phyloP scores from a whole-genome alignment of 352 stramenopile species.

The Aphanomyces cochlioides region DNA sequence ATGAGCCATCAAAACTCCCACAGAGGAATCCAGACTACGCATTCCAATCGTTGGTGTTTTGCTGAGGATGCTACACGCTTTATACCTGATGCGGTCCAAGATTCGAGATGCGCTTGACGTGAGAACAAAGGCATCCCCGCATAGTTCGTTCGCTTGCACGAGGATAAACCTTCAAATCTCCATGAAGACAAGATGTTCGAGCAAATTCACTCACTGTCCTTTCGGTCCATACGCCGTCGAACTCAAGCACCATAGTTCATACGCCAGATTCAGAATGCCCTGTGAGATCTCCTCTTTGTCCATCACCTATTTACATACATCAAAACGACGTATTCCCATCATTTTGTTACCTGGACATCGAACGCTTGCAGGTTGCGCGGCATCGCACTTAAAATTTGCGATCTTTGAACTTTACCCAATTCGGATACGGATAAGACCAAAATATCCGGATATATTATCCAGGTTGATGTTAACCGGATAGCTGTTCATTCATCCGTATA shows the following conservation, averaged over 20 bases:
- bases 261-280: not conserved
- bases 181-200: not conserved
- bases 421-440: too few species aligned
- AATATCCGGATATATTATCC: not conserved
- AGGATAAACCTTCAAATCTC: constrained; percentile 8
- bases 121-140: constrained; percentile 12
- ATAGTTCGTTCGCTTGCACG: constrained; percentile 15
- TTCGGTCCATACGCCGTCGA: constrained; percentile 13
- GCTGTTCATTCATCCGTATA: not conserved
- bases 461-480: too few species aligned
- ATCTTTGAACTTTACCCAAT: not conserved
- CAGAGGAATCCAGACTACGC: constrained; percentile 7
- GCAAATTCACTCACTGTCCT: not conserved
- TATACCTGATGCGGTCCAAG: constrained; percentile 9
- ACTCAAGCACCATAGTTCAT: not conserved
- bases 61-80: not conserved
- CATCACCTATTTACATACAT: not conserved
- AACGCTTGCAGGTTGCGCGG: not conserved
- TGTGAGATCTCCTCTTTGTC: not conserved
- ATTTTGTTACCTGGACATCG: not conserved
- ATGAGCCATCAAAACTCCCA: constrained; percentile 1
- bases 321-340: too few species aligned
- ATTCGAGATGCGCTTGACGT: constrained; percentile 15
- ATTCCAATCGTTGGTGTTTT: too few species aligned
- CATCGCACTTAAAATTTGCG: not conserved